Conservation (phyloP, 768 basidiomycete species). For the Pleurotus tuoliensis region DNA sequence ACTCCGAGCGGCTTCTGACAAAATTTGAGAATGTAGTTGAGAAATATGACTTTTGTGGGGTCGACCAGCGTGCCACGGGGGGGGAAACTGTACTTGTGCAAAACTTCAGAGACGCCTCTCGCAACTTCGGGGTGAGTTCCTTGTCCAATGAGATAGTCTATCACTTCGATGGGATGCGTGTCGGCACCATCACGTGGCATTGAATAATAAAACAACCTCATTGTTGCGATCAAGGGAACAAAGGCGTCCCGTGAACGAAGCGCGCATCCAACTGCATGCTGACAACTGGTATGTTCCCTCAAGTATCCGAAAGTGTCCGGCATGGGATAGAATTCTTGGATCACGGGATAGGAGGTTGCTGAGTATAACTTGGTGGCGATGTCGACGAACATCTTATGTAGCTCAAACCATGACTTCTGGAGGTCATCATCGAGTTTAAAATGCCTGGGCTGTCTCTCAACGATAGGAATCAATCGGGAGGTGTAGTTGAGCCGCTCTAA, state of each 20-base stretch:
- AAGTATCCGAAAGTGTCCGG: conserved; percentile 7
- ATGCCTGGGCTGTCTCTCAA: background rate
- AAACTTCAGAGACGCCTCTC: background rate
- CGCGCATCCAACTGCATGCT: background rate
- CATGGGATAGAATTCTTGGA: background rate
- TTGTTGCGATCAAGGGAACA: conserved; percentile 10
- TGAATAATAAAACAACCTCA: background rate
- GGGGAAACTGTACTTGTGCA: background rate
- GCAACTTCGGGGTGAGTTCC: background rate
- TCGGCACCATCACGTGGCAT: background rate
- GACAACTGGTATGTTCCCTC: background rate
- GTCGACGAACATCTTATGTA: background rate
- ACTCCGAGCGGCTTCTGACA: background rate
- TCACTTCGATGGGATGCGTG: background rate
- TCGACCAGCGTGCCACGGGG: background rate
- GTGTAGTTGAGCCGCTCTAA: background rate
- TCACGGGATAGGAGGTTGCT: background rate
- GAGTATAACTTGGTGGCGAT: background rate
- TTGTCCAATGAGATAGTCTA: background rate
- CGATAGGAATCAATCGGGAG: too few species aligned
- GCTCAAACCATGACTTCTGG: background rate
- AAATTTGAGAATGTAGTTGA: background rate
- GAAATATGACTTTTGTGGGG: background rate
- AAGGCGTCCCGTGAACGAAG: conserved; percentile 8
- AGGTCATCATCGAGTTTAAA: background rate